Percentiles rank a stretch among this genome's conserved stretches.
These are phyloP conservation scores for Cryptococcus sp. DNA, from an alignment of 1,284 basidiomycete genomes.

Conservation along the genomic window DNA sequence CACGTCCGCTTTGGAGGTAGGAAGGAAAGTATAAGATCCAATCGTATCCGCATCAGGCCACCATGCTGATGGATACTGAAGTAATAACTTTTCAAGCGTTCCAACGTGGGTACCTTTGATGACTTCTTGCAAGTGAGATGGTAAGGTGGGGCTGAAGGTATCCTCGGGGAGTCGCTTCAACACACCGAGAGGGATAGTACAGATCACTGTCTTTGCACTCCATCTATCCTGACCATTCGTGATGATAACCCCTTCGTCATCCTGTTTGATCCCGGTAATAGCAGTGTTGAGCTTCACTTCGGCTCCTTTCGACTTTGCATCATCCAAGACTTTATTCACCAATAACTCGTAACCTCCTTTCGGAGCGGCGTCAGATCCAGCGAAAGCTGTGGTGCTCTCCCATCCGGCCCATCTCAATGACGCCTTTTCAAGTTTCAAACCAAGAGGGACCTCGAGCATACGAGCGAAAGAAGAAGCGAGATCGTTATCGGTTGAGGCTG, in stretches of 20 bases:
- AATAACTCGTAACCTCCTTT: constrained; percentile 51
- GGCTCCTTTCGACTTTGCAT: constrained; percentile 40
- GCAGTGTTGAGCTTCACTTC: constrained; percentile 36
- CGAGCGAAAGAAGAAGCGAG: constrained; percentile 45
- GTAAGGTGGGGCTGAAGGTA: constrained; percentile 43
- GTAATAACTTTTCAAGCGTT: constrained; percentile 50
- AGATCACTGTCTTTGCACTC: constrained; percentile 37
- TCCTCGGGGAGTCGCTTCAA: constrained; percentile 33
- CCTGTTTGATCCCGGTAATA: constrained; percentile 24
- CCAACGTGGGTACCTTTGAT: constrained; percentile 47
- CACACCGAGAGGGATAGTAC: constrained; percentile 49
- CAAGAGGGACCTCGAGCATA: constrained; percentile 50
- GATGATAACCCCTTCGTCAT: constrained; percentile 20
- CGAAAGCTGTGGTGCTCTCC: constrained; percentile 46
- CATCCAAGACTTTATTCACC: constrained; percentile 41
- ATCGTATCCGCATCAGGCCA: constrained; percentile 45
- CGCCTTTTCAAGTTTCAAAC: constrained; percentile 48
- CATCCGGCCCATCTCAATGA: constrained; percentile 45
- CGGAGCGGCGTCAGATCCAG: constrained; percentile 52
- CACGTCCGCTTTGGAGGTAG: constrained; percentile 16
- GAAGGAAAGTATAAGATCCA: constrained; percentile 48
- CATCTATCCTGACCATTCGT: constrained; percentile 31
- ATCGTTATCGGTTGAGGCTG: constrained; percentile 12
- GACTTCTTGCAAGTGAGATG: constrained; percentile 24
- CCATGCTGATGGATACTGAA: constrained; percentile 50